Conservation (phyloP, 2,329 filamentous ascomycete species). For the Pseudogymnoascus sp. region DNA sequence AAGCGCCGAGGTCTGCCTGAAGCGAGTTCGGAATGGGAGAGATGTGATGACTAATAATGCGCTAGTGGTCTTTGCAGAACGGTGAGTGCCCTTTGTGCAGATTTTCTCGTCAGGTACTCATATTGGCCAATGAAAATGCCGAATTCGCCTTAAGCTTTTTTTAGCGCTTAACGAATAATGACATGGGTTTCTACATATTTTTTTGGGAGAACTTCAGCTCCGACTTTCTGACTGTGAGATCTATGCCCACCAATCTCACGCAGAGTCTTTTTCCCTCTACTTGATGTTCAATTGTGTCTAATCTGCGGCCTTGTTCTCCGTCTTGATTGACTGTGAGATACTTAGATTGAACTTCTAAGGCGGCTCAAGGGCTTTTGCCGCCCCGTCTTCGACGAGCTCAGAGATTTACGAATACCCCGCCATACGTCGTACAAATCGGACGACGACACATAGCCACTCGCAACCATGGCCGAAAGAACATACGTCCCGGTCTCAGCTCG, state of each 20-base stretch:
- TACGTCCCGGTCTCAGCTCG: constrained; percentile 20
- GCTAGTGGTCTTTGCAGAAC: not conserved
- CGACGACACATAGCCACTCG: not conserved
- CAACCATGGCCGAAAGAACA: constrained; percentile 12
- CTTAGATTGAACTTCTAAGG: constrained; percentile 8
- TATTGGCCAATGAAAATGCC: not conserved
- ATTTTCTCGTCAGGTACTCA: constrained; percentile 5
- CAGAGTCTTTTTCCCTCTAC: constrained; percentile 7
- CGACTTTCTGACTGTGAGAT: constrained; percentile 5
- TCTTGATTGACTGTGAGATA: constrained; percentile 3
- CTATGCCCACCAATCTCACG: not conserved
- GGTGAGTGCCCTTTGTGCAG: constrained; percentile 4
- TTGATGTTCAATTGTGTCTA: constrained; percentile 8
- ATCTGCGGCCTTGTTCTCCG: constrained; percentile 5
- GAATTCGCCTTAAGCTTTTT: constrained; percentile 7
- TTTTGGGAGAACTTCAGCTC: not conserved
- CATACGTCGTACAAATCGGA: not conserved
- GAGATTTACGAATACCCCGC: constrained; percentile 9
- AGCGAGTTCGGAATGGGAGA: not conserved
- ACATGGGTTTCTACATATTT: constrained; percentile 2
- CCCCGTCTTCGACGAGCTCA: not conserved
- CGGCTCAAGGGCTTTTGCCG: constrained; percentile 9
- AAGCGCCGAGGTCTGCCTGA: not conserved
- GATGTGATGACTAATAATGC: not conserved
- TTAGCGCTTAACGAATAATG: constrained; percentile 5